Evolutionary conservation across 495 filamentous ascomycete genomes (phyloP), one percentile per base, ranked within the genome.

Genomic region (Talaromyces stipitatus): DNA sequence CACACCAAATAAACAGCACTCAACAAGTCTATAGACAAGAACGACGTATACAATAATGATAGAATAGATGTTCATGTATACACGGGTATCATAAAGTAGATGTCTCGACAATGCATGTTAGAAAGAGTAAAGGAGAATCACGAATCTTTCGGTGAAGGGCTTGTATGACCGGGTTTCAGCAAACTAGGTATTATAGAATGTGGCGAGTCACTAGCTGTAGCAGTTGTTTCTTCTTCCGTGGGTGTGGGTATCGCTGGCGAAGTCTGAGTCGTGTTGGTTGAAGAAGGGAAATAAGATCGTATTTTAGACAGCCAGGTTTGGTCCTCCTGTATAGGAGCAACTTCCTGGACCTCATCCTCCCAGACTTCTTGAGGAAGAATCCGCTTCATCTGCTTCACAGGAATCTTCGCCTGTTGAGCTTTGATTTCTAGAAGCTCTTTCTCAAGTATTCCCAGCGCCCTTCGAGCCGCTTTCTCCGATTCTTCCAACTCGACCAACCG

Each of bases 401-500:
- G 54, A 11, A 63, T 24, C 30, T 69, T 70, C 1, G 64, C 68
- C 24, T 71, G 68, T 58, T 76, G 77, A 4, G 65, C 67, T 55
- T 81, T 82, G 58, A 85, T 71, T 16, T 74, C 72, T 33, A 88
- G 68, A 54, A 91, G 60, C 55, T 87, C 86, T 56, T 86, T 84
- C 66, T 90, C 89, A 55, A 92, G 66, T 16, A 77, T 75, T 11
- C 82, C 69, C n/a, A 92, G 68, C 45, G 86, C 77, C 54, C 73
- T 78, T 22, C 78, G 69, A 14, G 82, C 77, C 16, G 72, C 70
- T 66, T 74, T 82, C 59, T 89, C 84, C 0, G 76, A 78, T 55
- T 86, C 75, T 64, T 87, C 83, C 5, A 90, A 68, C 62, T 86
- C 85, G 28, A 73, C 77, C 27, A 94, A 76, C 47, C 84, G 78